A percentile compares a stretch with the other conserved stretches of the same genome.
Evolutionary conservation across 805 yeast genomes (phyloP).

Genomic region (Yamadazyma insecticola): DNA sequence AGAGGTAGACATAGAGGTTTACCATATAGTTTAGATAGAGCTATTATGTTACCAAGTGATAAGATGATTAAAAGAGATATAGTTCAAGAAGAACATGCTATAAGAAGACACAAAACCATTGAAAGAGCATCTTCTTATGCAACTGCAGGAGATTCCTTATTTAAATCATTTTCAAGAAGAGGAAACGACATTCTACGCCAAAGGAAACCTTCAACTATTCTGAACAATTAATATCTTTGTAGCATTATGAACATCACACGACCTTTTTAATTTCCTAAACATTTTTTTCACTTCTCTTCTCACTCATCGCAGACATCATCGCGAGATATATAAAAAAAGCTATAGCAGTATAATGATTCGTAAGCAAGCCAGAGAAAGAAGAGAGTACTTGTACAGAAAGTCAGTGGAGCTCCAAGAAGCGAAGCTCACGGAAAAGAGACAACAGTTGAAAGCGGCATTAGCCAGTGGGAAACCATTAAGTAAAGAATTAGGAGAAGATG

Average conservation of each 20-base stretch:
- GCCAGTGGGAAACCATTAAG: constrained; percentile 90
- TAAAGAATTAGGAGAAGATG: constrained; percentile 87
- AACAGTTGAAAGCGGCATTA: constrained; percentile 77
- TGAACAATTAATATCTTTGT: no score
- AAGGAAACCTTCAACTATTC: no score
- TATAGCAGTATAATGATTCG: constrained; percentile 57
- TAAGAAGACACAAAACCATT: constrained; percentile 24
- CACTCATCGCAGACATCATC: no score
- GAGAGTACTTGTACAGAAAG: constrained; percentile 87
- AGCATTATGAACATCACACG: no score
- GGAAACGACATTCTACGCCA: constrained; percentile 8
- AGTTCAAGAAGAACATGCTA: constrained; percentile 50
- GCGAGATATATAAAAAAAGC: no score
- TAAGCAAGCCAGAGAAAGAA: constrained; percentile 93
- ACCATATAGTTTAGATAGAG: constrained; percentile 90
- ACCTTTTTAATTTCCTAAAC: no score
- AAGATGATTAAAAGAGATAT: constrained; percentile 59
- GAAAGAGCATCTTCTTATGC: constrained; percentile 16
- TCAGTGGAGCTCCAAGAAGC: constrained; percentile 90
- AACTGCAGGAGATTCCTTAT: constrained; percentile 8
- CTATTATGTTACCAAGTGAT: constrained; percentile 78
- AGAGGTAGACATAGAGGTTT: constrained; percentile 96
- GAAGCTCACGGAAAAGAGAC: constrained; percentile 77
- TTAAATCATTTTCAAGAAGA: constrained; percentile 8
- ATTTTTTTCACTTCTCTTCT: no score